Evolutionary conservation across 2,329 filamentous ascomycete species (phyloP).

Genomic region (Cladosporium halotolerans): DNA sequence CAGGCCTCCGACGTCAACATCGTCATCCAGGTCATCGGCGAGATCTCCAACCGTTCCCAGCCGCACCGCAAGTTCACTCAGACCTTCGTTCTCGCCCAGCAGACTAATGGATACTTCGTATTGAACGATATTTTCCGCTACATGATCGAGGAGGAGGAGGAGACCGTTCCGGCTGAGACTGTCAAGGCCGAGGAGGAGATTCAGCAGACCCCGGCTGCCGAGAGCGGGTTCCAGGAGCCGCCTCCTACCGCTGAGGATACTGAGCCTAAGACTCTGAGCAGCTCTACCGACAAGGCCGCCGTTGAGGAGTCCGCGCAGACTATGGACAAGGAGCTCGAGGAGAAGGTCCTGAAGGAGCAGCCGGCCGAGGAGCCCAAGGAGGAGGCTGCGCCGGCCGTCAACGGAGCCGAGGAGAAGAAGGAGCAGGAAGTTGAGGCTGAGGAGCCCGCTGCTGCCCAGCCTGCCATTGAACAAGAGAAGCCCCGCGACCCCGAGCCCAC

Average conservation of each 20-base stretch:
- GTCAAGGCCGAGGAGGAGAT: constrained; percentile 26
- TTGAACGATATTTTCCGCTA: constrained; percentile 98
- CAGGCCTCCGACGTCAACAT: constrained; percentile 91
- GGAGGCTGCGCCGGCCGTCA: constrained; percentile 28
- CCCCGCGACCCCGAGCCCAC: constrained; percentile 58
- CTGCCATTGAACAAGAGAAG: constrained; percentile 41
- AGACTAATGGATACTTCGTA: constrained; percentile 95
- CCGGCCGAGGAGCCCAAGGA: constrained; percentile 12
- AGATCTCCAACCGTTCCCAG: constrained; percentile 88
- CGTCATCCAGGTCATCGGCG: constrained; percentile 94
- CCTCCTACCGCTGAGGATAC: constrained; percentile 32
- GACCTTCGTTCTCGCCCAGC: constrained; percentile 93
- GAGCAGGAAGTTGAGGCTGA: constrained; percentile 24
- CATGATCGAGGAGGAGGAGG: constrained; percentile 76
- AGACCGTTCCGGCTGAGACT: constrained; percentile 42
- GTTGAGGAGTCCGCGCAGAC: constrained; percentile 40
- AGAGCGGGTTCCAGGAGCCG: constrained; percentile 37
- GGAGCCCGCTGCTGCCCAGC: constrained; percentile 32
- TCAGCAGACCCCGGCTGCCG: constrained; percentile 21
- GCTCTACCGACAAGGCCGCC: constrained; percentile 32
- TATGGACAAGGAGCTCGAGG: constrained; percentile 72
- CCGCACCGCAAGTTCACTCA: constrained; percentile 95
- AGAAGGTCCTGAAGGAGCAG: constrained; percentile 42
- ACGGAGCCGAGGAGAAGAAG: constrained; percentile 36
- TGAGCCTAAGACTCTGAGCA: constrained; percentile 25